Conservation (phyloP, 257 asterid species). For the Thymus mandschuricus region DNA sequence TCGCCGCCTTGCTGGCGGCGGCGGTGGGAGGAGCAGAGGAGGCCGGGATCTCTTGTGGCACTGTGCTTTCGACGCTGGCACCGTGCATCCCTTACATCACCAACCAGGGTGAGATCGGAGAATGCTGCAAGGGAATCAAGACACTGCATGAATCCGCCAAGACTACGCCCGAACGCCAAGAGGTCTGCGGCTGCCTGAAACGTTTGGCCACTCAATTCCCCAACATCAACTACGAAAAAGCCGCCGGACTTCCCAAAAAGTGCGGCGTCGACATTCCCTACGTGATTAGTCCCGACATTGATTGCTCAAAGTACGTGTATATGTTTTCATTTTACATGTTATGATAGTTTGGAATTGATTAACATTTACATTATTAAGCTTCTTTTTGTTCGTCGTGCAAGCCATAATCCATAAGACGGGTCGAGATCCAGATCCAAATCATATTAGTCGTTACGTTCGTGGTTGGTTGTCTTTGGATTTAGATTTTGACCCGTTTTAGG, state of each 20-base stretch:
- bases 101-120: background rate
- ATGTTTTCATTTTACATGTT: no score
- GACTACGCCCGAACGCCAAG: constrained; percentile 47
- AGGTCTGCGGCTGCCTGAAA: constrained; percentile 6
- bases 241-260: constrained; percentile 14
- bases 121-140: constrained; percentile 8
- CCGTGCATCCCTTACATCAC: constrained; percentile 33
- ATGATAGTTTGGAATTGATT: no score
- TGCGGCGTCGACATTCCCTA: constrained; percentile 11
- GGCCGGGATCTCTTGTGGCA: constrained; percentile 22
- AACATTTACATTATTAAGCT: no score
- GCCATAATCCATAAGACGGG: no score
- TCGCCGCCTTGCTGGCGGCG: background rate
- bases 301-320: constrained; percentile 12
- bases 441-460: no score
- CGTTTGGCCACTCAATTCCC: background rate
- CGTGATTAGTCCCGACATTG: constrained; percentile 5
- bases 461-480: no score
- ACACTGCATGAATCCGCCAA: background rate
- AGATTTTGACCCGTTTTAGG: no score
- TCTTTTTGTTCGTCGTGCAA: no score
- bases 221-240: constrained; percentile 4
- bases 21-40: constrained; percentile 12
- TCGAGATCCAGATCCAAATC: no score
- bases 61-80: background rate